Percentiles rank a stretch among this genome's conserved stretches.
These are phyloP conservation scores for Irpex lacteus DNA, from an alignment of 1,284 basidiomycete genomes.

Conservation along the genomic window DNA sequence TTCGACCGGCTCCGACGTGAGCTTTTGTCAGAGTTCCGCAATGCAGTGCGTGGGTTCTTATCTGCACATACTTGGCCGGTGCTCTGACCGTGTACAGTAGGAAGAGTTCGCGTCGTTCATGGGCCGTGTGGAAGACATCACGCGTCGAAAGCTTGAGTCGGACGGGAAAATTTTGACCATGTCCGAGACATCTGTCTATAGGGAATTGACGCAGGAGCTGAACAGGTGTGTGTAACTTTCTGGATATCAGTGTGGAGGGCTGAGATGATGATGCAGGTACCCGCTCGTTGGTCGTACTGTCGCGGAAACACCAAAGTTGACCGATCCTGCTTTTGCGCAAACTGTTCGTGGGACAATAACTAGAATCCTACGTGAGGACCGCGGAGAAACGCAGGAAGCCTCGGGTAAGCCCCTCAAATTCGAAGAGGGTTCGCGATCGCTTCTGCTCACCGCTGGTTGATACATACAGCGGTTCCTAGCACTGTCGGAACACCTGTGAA, in stretches of 20 bases:
- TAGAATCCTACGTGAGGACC: slow-evolving; percentile 23
- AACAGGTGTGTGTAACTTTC: slow-evolving; percentile 47
- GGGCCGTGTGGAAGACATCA: slow-evolving; percentile 58
- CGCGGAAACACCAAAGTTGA: slow-evolving; percentile 48
- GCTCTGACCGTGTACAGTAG: slow-evolving; percentile 29
- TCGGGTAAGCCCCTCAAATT: background rate
- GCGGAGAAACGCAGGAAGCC: slow-evolving; percentile 3
- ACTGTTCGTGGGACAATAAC: slow-evolving; percentile 36
- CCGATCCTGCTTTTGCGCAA: slow-evolving; percentile 46
- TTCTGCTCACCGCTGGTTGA: background rate
- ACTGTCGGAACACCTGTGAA: background rate
- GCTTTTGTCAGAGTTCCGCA: slow-evolving; percentile 60
- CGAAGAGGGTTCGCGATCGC: too few relatives aligned
- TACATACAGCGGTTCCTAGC: background rate
- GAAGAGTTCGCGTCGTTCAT: slow-evolving; percentile 50
- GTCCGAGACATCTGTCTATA: slow-evolving; percentile 48
- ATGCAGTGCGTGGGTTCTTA: slow-evolving; percentile 45
- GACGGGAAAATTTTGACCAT: slow-evolving; percentile 55
- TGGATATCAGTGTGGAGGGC: background rate
- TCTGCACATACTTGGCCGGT: background rate
- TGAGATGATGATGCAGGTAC: slow-evolving; percentile 32
- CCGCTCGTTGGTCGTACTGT: slow-evolving; percentile 64
- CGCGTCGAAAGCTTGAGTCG: slow-evolving; percentile 48
- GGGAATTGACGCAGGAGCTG: slow-evolving; percentile 68
- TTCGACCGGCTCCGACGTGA: slow-evolving; percentile 71